Conservation (phyloP, 768 basidiomycete species). For the Tulasnella sp. region DNA sequence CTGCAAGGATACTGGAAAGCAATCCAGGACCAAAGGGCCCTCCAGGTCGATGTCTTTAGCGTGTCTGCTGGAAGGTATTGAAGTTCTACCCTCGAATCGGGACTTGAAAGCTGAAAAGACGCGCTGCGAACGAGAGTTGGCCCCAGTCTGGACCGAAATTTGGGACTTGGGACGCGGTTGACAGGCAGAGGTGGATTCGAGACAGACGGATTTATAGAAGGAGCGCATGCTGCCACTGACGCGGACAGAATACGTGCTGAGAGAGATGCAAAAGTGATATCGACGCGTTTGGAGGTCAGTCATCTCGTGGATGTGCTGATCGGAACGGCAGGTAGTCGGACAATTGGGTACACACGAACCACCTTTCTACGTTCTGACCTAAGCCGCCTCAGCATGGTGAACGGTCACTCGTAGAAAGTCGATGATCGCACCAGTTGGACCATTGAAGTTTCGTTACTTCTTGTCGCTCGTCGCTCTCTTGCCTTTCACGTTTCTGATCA, state of each 20-base stretch:
- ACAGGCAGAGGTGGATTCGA: background rate
- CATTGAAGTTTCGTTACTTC: background rate
- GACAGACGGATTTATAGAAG: background rate
- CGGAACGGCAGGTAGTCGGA: background rate
- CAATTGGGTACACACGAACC: background rate
- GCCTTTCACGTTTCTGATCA: background rate
- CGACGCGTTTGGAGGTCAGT: background rate
- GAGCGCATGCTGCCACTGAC: background rate
- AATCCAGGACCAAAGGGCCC: background rate
- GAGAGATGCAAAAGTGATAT: background rate
- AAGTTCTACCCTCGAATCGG: background rate
- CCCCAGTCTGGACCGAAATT: background rate
- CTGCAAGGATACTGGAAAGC: background rate
- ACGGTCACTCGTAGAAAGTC: background rate
- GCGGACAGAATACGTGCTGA: background rate
- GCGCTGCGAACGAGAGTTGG: background rate
- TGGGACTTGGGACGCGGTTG: background rate
- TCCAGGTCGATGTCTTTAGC: background rate
- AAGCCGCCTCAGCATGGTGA: background rate
- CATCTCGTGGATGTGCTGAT: background rate
- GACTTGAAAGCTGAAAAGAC: background rate
- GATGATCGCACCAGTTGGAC: background rate
- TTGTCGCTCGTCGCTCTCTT: background rate
- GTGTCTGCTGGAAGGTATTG: background rate
- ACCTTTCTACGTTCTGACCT: background rate